These are phyloP conservation scores for Eutrema japonicum DNA, from an alignment of 345 rosid species.

Conservation along the genomic window DNA sequence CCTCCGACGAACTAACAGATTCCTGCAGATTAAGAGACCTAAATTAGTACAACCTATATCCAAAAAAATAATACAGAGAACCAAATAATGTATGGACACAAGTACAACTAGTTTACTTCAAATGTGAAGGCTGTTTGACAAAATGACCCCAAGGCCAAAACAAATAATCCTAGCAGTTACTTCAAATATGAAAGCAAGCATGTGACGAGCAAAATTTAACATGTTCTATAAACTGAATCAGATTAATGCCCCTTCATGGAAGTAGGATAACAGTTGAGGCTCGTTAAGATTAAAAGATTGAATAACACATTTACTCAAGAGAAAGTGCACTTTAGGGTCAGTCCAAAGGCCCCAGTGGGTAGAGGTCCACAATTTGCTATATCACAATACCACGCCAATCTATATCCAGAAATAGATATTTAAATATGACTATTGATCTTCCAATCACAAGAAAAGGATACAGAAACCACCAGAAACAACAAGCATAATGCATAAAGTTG, in stretches of 20 bases:
- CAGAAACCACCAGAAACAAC: slow-evolving; percentile 15
- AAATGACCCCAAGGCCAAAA: slow-evolving; percentile 10
- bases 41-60: not conserved
- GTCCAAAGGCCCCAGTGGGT: not conserved
- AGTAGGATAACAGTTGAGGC: not conserved
- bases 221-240: slow-evolving; percentile 7
- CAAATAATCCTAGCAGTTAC: slow-evolving; percentile 4
- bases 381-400: not conserved
- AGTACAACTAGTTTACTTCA: slow-evolving; percentile 3
- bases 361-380: not conserved
- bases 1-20: slow-evolving; percentile 79
- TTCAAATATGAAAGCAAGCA: slow-evolving; percentile 16
- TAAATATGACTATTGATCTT: slow-evolving; percentile 1
- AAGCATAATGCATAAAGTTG: slow-evolving; percentile 17
- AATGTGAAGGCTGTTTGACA: not conserved
- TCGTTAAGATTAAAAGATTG: too few species aligned
- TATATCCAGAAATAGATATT: slow-evolving; percentile 5
- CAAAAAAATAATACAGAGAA: not conserved
- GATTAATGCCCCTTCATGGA: not conserved
- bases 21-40: slow-evolving; percentile 48
- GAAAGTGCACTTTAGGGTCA: not conserved
- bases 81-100: slow-evolving; percentile 12
- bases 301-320: not conserved
- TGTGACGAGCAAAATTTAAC: not conserved
- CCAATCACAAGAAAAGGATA: slow-evolving; percentile 1